Conservation (phyloP, 441 rosid genomes). For the Corymbia calophylla region DNA sequence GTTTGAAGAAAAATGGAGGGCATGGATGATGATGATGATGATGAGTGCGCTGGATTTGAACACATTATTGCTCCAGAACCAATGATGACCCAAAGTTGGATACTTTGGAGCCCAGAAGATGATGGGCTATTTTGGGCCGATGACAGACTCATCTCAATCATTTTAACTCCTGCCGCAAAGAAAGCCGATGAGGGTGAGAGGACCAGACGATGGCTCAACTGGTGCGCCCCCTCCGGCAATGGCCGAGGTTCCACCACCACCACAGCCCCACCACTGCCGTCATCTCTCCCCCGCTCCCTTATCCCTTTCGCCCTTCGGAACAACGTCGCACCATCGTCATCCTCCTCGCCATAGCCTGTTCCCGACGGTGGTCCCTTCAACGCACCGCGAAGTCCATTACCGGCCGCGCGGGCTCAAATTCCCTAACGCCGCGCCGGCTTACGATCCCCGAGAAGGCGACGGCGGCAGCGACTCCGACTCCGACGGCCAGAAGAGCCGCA, state of each 20-base stretch:
- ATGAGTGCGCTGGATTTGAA: background rate
- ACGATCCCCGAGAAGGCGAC: conserved; percentile 16
- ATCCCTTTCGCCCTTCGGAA: conserved; percentile 6
- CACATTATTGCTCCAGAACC: background rate
- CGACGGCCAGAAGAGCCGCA: conserved; percentile 50
- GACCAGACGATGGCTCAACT: conserved; percentile 15
- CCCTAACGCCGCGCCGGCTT: conserved; percentile 16
- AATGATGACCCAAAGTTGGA: background rate
- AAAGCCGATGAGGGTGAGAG: background rate
- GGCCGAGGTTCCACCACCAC: conserved; percentile 27
- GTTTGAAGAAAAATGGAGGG: background rate
- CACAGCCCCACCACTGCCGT: conserved; percentile 3
- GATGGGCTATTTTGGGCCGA: background rate
- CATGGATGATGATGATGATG: background rate
- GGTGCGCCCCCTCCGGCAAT: conserved; percentile 51
- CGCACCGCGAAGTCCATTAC: conserved; percentile 6
- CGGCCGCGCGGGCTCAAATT: conserved; percentile 24
- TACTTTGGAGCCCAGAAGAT: background rate
- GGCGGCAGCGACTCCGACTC: conserved; percentile 33
- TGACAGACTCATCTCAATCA: background rate
- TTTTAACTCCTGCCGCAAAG: background rate
- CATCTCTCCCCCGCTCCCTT: conserved; percentile 11
- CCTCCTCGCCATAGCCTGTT: background rate
- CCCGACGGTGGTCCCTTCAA: background rate
- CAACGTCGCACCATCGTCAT: conserved; percentile 2